Evolutionary conservation across 176 grass and related monocot species (phyloP), one percentile per base, ranked within the genome.

Genomic region (Oryza brachyantha): DNA sequence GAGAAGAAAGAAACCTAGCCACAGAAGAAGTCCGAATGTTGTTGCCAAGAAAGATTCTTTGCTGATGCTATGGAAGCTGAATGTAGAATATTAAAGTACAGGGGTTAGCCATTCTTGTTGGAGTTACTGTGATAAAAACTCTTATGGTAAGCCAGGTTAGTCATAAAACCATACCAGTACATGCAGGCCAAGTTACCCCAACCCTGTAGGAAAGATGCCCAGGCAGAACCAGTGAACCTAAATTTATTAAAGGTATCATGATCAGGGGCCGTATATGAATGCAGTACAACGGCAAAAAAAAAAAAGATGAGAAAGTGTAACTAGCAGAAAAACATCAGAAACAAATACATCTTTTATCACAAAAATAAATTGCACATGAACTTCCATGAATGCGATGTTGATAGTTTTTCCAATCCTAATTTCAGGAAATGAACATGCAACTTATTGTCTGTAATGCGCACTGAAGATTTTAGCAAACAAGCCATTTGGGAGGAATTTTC

Each of bases 111-210:
- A 5, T 85, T 85, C 11, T 70, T 84, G 58, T 58, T 50, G 3
- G 74, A 68, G 50, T 26, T 60, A 68, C 29, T 43, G 29, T 19
- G 58, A 57, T 13, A 76, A 66, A 66, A 37, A 37, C 45, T 45
- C 14, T 17, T 66, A 66, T 0, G 12, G 5, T 0, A 54, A 62
- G 22, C 46, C 13, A 61, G 62, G 25, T 39, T 13, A 72, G 11
- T 55, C 58, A 38, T 52, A 78, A 65, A 45, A 50, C 28, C 72
- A 27, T 92, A 95, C 92, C 92, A 91, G 78, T 87, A 95, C 96
- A 98, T 94, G 87, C 90, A 94, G 77, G 92, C 88, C 90, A 98
- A 84, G 72, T 98, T 98, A 83, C 96, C 96, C 88, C 90, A 94
- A 67, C 96, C 96, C 42, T 91, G 90, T 55, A 98, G 81, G 64